Conservation (phyloP, 768 basidiomycete species). For the Trametes sanguinea region DNA sequence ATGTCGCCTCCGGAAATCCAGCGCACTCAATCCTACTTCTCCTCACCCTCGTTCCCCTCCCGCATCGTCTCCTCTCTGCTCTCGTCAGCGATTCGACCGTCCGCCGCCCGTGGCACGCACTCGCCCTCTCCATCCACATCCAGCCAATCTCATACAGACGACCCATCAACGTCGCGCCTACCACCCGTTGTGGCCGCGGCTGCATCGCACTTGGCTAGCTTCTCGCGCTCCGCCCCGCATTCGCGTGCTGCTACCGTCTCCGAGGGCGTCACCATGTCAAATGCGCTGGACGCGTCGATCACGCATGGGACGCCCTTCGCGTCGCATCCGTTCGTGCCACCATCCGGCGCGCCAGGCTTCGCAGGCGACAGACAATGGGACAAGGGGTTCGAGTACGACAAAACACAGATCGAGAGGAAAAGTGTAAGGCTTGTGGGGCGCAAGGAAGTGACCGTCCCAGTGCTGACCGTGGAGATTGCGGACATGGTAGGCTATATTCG, state of each 20-base stretch:
- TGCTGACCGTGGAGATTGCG: constrained; percentile 57
- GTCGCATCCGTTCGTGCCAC: constrained; percentile 44
- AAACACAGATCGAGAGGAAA: constrained; percentile 40
- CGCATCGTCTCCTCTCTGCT: constrained; percentile 53
- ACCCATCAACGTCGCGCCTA: background rate
- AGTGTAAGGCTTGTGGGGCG: constrained; percentile 56
- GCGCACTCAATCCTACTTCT: constrained; percentile 42
- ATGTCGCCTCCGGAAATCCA: constrained; percentile 38
- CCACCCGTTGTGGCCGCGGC: constrained; percentile 4
- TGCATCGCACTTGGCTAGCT: constrained; percentile 6
- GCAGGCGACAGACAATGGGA: constrained; percentile 69
- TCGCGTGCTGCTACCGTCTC: constrained; percentile 16
- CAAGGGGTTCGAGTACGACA: constrained; percentile 48
- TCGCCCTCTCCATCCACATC: constrained; percentile 1
- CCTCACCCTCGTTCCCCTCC: constrained; percentile 49
- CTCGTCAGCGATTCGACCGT: constrained; percentile 25
- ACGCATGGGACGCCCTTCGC: constrained; percentile 56
- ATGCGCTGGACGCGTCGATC: constrained; percentile 25
- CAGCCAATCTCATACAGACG: constrained; percentile 7
- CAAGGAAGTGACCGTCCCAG: constrained; percentile 51
- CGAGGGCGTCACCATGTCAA: background rate
- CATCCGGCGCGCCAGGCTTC: constrained; percentile 77
- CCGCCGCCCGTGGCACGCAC: constrained; percentile 3
- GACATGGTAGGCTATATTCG: constrained; percentile 50
- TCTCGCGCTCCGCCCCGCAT: constrained; percentile 19